Evolutionary conservation across 2,329 filamentous ascomycete genomes (phyloP), one percentile per base, ranked within the genome.

Genomic region (Pseudopithomyces maydicus): DNA sequence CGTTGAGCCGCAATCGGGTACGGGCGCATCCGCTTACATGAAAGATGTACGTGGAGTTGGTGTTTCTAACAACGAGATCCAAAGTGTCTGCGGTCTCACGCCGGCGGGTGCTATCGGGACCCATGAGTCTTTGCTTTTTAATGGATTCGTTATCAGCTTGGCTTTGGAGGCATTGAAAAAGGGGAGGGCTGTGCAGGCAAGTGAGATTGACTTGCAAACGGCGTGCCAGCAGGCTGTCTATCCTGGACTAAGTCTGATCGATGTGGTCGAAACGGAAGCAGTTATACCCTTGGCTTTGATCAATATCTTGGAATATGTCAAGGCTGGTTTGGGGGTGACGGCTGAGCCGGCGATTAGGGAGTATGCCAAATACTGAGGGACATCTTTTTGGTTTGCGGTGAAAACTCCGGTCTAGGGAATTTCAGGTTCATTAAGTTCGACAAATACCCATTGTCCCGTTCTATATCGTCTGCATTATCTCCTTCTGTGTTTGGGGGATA

Each of bases 51-150:
- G 77, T 4, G 68, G 66, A 4, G 78, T 83, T 3, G 82, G 80
- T 2, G 81, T 82, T 1, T 78, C 79, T 0, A 85, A 85, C 64
- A 79, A 77, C 42, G 78, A 84, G 52, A 68, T 84, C 0, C 81
- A 85, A 55, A 59, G 44, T 6, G 65, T 79, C 1, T 84, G 81
- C 62, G 59, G 69, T 0, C 71, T 67, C 0, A 69, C 72, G 22
- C 73, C 74, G 0, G 81, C 78, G 0, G 81, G 80, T 2, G 66
- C 69, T 0, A 70, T 83, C 45, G 84, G 82, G 65, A 79, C 77
- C 0, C 83, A 85, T 43, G 82, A 84, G 56, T 79, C 78, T 2
- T 72, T 81, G 33, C 71, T 85, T 41, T 82, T 79, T 61, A 82
- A 84, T 57, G 77, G 80, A 0, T 68, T 85, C 22, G 74, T 75